Conservation (phyloP, 2,329 filamentous ascomycete species). For the Aureobasidium melanogenum region DNA sequence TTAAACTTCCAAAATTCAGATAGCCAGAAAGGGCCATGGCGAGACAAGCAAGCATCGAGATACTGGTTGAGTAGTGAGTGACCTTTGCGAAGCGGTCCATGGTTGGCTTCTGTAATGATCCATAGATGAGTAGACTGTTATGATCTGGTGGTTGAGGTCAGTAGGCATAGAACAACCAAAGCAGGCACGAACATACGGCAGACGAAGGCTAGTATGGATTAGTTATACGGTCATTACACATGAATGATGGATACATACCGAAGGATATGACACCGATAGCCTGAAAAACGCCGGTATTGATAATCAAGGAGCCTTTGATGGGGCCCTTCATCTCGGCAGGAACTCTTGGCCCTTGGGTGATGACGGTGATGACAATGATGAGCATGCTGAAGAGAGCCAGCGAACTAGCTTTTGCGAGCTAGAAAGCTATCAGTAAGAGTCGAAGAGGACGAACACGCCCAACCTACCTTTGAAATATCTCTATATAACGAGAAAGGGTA, state of each 20-base stretch:
- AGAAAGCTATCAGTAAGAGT: neutral
- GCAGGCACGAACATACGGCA: constrained; percentile 42
- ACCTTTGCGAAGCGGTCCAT: constrained; percentile 90
- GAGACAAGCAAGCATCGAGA: constrained; percentile 88
- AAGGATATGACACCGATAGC: constrained; percentile 98
- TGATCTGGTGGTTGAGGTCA: constrained; percentile 49
- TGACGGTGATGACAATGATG: constrained; percentile 78
- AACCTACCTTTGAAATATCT: constrained; percentile 84
- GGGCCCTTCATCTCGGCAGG: constrained; percentile 63
- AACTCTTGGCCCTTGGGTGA: constrained; percentile 72
- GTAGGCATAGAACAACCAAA: neutral
- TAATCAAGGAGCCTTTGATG: constrained; percentile 60
- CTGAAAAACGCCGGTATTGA: constrained; percentile 86
- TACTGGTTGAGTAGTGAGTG: constrained; percentile 83
- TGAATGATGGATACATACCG: constrained; percentile 44
- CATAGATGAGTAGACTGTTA: constrained; percentile 95
- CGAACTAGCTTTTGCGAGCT: constrained; percentile 94
- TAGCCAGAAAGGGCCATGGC: constrained; percentile 83
- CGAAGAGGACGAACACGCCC: neutral
- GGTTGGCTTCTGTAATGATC: constrained; percentile 85
- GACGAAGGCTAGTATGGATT: constrained; percentile 48
- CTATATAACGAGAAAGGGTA: constrained; percentile 89
- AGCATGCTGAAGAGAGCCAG: constrained; percentile 88
- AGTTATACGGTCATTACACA: constrained; percentile 20
- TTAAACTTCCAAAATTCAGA: constrained; percentile 84